Conservation (phyloP, 2,329 filamentous ascomycete species). For the Eurotiales sp. region DNA sequence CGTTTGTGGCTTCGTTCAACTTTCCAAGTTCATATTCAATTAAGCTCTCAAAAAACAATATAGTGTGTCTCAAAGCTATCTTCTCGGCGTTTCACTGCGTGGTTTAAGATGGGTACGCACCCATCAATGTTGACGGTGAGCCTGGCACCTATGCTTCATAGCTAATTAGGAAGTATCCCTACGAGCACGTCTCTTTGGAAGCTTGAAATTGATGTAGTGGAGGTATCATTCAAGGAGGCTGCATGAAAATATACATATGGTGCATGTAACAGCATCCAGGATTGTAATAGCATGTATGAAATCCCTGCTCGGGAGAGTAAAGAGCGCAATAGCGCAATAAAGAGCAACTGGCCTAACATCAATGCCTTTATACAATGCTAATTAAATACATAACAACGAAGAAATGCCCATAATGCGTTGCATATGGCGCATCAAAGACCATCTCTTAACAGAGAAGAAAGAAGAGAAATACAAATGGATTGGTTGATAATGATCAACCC, state of each 20-base stretch:
- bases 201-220: not conserved
- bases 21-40: too few relatives aligned
- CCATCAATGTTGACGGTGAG: too few relatives aligned
- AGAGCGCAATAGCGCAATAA: not conserved
- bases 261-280: not conserved
- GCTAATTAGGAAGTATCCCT: too few relatives aligned
- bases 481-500: not conserved
- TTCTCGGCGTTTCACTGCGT: too few relatives aligned
- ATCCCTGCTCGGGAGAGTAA: not conserved
- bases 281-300: not conserved
- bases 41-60: too few relatives aligned
- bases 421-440: not conserved
- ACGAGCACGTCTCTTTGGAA: too few relatives aligned
- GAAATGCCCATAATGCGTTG: not conserved
- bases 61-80: too few relatives aligned
- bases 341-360: not conserved
- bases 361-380: constrained; percentile 9
- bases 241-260: not conserved
- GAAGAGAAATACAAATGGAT: not conserved
- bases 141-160: too few relatives aligned
- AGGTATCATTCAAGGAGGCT: not conserved
- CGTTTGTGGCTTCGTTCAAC: too few relatives aligned
- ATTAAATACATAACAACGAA: constrained; percentile 11
- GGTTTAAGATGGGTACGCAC: too few relatives aligned
- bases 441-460: not conserved